Evolutionary conservation across 2,329 filamentous ascomycete species (phyloP), one percentile per base, ranked within the genome.

Genomic region (Verticillium nubilum): DNA sequence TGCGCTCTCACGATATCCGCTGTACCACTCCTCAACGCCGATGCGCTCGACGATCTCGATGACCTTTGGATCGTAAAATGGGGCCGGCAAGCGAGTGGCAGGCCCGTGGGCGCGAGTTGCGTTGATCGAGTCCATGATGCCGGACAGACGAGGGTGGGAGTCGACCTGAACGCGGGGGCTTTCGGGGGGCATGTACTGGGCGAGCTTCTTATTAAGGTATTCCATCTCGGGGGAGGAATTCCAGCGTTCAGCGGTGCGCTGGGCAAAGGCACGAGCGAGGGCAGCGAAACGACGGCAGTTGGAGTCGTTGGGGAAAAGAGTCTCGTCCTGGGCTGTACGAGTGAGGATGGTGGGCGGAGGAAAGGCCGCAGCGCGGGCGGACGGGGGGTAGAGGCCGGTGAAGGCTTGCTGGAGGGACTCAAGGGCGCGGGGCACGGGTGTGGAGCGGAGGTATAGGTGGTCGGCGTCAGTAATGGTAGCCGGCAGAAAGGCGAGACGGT

Each of bases 121-220:
- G 70, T 97, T 98, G 69, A 98, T 84, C 0, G 91, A 95, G 75
- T 99, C 95, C 89, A 96, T 92, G 67, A 99, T 89, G 58, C 95
- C 95, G 5, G 87, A 92, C 13, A 98, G 80, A 52, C 93, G 83
- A 0, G 95, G 95, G 61, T 88, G 88, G 1, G 87, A 88, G 72
- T 97, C 92, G 9, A 98, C 91, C 27, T 89, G 90, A 9, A 97
- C 87, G 42, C 82, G 80, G 12, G 83, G 83, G 29, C 79, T 81
- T 35, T 81, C 80, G 7, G 86, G 80, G 0, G 92, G 91, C 90
- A 98, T 96, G 86, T 89, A 96, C 72, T 90, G 92, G 35, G 89
- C 86, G 58, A 93, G 86, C 61, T 90, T 76, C 61, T 84, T 87
- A 67, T 89, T 92, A 26, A 97, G 77, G 70, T 96, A 93, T 31